Percentiles rank a stretch among this genome's conserved stretches.
Evolutionary conservation across 345 rosid species (phyloP).

Genomic region (Citrus cavaleriei): DNA sequence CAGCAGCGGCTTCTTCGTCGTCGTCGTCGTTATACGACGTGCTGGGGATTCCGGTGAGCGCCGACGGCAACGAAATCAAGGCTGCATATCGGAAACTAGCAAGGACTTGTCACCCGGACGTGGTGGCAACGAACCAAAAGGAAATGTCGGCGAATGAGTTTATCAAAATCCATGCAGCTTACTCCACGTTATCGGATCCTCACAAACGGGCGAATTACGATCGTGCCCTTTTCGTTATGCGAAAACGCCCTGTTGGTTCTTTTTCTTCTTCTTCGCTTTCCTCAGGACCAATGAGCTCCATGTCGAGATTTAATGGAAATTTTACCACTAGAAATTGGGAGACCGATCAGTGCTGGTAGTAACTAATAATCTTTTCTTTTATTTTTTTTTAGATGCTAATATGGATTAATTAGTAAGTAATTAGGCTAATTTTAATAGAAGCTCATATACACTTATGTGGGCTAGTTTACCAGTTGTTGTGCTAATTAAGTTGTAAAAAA

Average conservation of each 20-base stretch:
- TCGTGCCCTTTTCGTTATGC: conserved; percentile 19
- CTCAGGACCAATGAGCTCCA: conserved; percentile 13
- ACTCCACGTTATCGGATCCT: conserved; percentile 54
- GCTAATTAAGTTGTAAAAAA: too few species aligned
- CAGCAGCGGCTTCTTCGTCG: conserved; percentile 18
- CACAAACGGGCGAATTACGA: conserved; percentile 50
- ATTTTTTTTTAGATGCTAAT: too few species aligned
- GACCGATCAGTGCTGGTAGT: conserved; percentile 77
- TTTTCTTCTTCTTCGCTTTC: conserved; percentile 7
- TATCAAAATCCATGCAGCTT: conserved; percentile 50
- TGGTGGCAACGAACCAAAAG: conserved; percentile 35
- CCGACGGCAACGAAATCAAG: conserved; percentile 42
- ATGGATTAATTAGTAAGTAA: too few species aligned
- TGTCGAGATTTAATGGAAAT: conserved; percentile 24
- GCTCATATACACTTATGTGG: too few species aligned
- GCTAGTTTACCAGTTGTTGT: too few species aligned
- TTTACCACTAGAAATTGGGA: conserved; percentile 44
- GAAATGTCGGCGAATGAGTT: conserved; percentile 42
- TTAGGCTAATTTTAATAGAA: too few species aligned
- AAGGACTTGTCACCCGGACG: conserved; percentile 57
- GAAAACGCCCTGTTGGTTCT: conserved; percentile 9
- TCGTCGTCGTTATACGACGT: conserved; percentile 44
- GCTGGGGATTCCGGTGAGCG: conserved; percentile 42
- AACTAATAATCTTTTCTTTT: too few species aligned
- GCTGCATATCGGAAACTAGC: conserved; percentile 59